Conservation (phyloP, 768 basidiomycete species). For the Melanogaster broomeanus region DNA sequence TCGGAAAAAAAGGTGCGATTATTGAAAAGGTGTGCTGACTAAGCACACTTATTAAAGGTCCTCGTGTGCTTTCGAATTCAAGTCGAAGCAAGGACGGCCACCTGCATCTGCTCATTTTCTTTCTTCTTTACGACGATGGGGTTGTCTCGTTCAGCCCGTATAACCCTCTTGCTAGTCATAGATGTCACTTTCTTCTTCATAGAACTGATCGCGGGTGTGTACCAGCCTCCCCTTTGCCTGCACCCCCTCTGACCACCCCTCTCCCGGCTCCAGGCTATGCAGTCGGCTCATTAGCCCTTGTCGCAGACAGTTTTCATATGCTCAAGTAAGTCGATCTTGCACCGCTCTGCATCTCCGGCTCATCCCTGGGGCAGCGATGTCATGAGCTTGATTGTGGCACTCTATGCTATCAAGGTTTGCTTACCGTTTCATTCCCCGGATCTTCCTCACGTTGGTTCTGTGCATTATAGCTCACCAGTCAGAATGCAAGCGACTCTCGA, state of each 20-base stretch:
- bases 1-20: neutral
- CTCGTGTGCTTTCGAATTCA: too few relatives aligned
- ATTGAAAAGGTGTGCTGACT: constrained; percentile 19
- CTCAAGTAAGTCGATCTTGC: constrained; percentile 68
- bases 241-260: constrained; percentile 10
- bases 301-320: constrained; percentile 99
- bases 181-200: constrained; percentile 87
- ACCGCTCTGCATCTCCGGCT: constrained; percentile 7
- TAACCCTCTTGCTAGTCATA: constrained; percentile 76
- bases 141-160: constrained; percentile 70
- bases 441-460: constrained; percentile 1
- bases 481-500: constrained; percentile 59
- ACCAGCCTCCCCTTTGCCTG: constrained; percentile 10
- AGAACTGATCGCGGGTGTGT: constrained; percentile 76
- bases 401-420: constrained; percentile 86
- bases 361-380: constrained; percentile 70
- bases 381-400: constrained; percentile 90
- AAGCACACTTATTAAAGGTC: too few relatives aligned
- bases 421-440: constrained; percentile 6
- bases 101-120: neutral
- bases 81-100: neutral
- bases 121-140: constrained; percentile 22
- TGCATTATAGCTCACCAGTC: constrained; percentile 58
- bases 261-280: constrained; percentile 71
- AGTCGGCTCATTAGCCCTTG: constrained; percentile 92